Conservation (phyloP, 305 asterid species). For the Ajuga reptans region DNA sequence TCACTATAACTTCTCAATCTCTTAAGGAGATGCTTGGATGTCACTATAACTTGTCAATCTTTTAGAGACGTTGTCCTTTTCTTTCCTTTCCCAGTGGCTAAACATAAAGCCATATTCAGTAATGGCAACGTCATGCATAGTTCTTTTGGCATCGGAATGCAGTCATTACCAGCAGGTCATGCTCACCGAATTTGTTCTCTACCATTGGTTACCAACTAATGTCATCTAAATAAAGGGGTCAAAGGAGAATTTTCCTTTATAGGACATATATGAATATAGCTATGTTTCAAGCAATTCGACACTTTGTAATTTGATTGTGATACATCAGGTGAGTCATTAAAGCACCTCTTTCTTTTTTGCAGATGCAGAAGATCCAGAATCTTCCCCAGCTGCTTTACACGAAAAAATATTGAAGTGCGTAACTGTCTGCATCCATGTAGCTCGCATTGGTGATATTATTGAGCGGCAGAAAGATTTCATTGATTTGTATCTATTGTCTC, state of each 20-base stretch:
- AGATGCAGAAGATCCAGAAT: conserved; percentile 55
- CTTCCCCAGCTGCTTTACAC: conserved; percentile 50
- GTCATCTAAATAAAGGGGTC: not conserved
- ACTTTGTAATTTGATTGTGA: not conserved
- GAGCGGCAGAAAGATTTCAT: conserved; percentile 55
- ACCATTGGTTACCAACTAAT: not conserved
- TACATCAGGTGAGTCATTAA: conserved; percentile 7
- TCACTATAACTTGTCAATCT: not conserved
- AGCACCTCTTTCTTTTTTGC: conserved; percentile 31
- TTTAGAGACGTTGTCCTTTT: not conserved
- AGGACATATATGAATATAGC: not conserved
- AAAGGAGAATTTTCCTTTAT: not conserved
- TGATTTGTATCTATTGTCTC: conserved; percentile 46
- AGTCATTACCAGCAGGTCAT: not conserved
- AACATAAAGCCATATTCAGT: not conserved
- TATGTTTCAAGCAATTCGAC: not conserved
- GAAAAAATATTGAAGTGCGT: conserved; percentile 62
- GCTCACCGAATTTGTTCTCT: not conserved
- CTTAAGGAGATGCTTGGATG: not conserved
- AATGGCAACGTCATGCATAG: not conserved
- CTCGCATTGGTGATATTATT: conserved; percentile 54
- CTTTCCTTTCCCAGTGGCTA: not conserved
- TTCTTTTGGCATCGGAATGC: not conserved
- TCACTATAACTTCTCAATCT: not conserved
- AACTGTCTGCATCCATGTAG: conserved; percentile 69